A percentile compares a stretch with the other conserved stretches of the same genome.
These are phyloP conservation scores for Parsonsia alboflavescens DNA, from an alignment of 257 asterid genomes.

Conservation along the genomic window DNA sequence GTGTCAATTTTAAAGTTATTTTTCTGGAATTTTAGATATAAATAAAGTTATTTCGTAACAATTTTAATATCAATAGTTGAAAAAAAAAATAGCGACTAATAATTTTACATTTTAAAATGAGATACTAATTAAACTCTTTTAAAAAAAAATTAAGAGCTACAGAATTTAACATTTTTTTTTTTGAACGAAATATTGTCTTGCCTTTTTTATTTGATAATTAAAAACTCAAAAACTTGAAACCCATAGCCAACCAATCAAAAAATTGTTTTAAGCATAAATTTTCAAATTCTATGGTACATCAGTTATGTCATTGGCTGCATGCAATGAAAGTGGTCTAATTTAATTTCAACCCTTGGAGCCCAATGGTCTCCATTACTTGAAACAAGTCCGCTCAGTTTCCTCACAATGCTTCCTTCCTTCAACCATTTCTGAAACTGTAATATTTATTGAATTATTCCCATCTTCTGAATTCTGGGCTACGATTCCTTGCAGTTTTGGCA, in stretches of 20 bases:
- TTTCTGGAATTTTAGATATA: too few relatives aligned
- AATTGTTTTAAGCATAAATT: neutral
- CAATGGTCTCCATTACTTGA: slow-evolving; percentile 33
- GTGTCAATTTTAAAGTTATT: too few relatives aligned
- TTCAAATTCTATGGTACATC: neutral
- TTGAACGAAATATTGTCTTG: too few relatives aligned
- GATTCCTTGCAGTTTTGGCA: slow-evolving; percentile 21
- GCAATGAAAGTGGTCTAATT: slow-evolving; percentile 13
- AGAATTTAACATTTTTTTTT: too few relatives aligned
- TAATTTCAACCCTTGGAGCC: slow-evolving; percentile 27
- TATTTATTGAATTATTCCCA: neutral
- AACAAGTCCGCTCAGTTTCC: slow-evolving; percentile 30
- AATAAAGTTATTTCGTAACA: too few relatives aligned
- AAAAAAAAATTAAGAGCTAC: too few relatives aligned
- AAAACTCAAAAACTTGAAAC: too few relatives aligned
- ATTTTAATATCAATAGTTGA: too few relatives aligned
- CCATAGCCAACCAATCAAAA: neutral
- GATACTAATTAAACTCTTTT: too few relatives aligned
- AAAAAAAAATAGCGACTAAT: too few relatives aligned
- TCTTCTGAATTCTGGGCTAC: neutral
- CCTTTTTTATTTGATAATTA: too few relatives aligned
- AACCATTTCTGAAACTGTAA: neutral
- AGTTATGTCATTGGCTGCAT: neutral
- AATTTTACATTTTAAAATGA: too few relatives aligned
- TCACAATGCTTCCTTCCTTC: neutral